Base-by-base conservation (phyloP, 202 grass and related monocot genomes). In the Schoenoplectus tabernaemontani region DNA sequence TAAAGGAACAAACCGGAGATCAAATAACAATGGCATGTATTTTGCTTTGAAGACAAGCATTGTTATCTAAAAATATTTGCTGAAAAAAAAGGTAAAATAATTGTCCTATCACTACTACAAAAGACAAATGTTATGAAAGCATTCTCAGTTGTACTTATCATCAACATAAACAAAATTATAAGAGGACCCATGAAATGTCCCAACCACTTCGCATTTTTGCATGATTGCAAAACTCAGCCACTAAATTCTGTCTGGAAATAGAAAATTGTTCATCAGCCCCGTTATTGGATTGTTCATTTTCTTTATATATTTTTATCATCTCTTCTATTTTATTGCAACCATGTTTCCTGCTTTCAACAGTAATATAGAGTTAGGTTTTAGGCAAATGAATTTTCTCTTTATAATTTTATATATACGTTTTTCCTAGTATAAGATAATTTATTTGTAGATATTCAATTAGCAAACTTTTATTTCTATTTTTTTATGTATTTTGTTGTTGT, bases 11-110 rank as follows among this genome's bases (percentile, higher is more conserved):
- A 79, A 59, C 13, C 54, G 42, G 34, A 79, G 54, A 32, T 5
- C 22, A 13, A 62, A 26, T 79, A 13, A 63, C 58, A 42, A 79
- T 9, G 8, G 44, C 13, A 28, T 79, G 22, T 63, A 43, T 63
- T 38, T 77, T 79, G 41, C 76, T 79, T 63, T 79, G 57, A 79
- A 63, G 41, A 41, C 76, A 79, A 79, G 76, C 57, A 79, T 42
- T 47, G 16, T 23, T 63, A 10, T 47, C 36, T 78, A 30, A 17
- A 79, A 24, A 43, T 63, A 16, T 24, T 69, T 22, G 4, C 17
- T 33, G 5, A 12, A 69, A 24, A 69, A 24, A 26, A 60, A 43
- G 41, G 34, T 7, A 10, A 47, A 75, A 20, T 60, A 22, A 8
- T 42, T 11, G 32, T 39, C 16, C 19, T 78, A 15, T 38, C 36